Evolutionary conservation across 441 rosid genomes (phyloP), one percentile per base, ranked within the genome.

Genomic region (Hura crepitans): DNA sequence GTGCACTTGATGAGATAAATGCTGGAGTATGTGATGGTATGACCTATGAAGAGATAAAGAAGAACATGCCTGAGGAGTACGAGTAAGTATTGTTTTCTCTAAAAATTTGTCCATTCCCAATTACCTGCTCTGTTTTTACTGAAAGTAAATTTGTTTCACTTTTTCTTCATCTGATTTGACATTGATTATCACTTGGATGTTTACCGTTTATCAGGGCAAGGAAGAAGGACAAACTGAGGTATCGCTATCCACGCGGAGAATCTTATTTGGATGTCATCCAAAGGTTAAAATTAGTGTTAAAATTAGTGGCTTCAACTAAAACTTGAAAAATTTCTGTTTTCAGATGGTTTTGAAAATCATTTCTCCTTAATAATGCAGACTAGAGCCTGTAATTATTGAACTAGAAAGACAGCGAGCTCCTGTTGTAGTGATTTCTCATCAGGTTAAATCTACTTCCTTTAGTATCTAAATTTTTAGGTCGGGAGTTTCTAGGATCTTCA

Each of bases 1-100:
- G 97, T 74, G 97, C 98, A 45, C 86, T 93, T 55, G 99, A 96
- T 70, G 99, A 96, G 87, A 93, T 96, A 79, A 93, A 93, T 77
- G 85, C 99, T 72, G 99, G 98, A 78, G 96, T 87, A 17, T 93
- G 99, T 70, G 98, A 96, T 86, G 99, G 98, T 71, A 96, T 96
- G 99, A 93, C 89, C 35, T 96, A 96, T 68, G 98, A 96, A 78
- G 99, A 93, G 71, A 87, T 91, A 73, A 93, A 87, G 84, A 90
- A 78, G 83, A 90, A 90, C 79, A 91, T 91, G 99, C 97, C 93
- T 4, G 99, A 91, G 81, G 99, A 96, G 72, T 96, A 85, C 20
- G 93, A 85, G 99, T 93, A 86, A 66, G 99, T 75, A 46, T 71
- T 75, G 65, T 74, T 60, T 25, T 31, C 59, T 28, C 15, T 4